Evolutionary conservation across 768 basidiomycete species (phyloP).

Genomic region (Xerocomus spinulosus): DNA sequence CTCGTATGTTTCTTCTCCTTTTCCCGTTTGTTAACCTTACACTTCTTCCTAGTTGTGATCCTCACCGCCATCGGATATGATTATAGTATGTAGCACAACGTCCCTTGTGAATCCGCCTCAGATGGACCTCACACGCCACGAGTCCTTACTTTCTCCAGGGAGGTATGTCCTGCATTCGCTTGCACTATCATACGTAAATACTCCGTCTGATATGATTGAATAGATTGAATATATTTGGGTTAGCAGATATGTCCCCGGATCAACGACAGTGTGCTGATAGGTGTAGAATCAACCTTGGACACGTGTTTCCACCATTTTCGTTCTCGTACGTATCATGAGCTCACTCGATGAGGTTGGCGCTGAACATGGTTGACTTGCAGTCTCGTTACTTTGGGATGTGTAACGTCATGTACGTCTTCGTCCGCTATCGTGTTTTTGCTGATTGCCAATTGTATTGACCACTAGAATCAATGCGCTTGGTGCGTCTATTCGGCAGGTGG

Average conservation of each 20-base stretch:
- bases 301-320: background rate
- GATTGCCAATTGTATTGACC: background rate
- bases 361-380: background rate
- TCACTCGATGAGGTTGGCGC: no score
- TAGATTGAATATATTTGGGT: slow-evolving; percentile 7
- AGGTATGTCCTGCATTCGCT: background rate
- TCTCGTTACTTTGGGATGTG: slow-evolving; percentile 1
- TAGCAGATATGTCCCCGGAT: background rate
- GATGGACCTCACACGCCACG: no score
- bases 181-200: no score
- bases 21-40: background rate
- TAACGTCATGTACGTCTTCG: background rate
- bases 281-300: background rate
- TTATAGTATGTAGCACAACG: background rate
- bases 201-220: background rate
- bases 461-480: no score
- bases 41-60: background rate
- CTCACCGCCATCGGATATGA: background rate
- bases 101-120: background rate
- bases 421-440: background rate
- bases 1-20: background rate
- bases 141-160: background rate
- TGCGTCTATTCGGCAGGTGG: background rate
- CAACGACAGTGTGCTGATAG: background rate
- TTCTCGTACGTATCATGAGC: background rate